Evolutionary conservation across 2,329 filamentous ascomycete species (phyloP), one percentile per base, ranked within the genome.

Genomic region (Colletotrichum sp.): DNA sequence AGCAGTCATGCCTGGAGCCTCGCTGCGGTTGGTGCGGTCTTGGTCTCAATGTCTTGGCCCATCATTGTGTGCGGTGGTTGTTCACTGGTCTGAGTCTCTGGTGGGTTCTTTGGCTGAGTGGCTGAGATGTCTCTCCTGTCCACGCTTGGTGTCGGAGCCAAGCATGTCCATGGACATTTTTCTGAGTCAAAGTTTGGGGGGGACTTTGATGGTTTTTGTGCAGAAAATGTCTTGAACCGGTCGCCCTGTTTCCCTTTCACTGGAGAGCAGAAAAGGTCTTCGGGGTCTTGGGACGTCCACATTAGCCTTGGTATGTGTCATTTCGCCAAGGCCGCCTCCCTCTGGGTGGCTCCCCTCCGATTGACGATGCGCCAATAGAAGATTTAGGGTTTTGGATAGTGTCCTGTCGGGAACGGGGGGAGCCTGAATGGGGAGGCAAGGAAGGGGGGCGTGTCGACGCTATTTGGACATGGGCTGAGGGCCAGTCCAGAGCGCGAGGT

Each of bases 271-370:
- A n/a, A 18, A n/a, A 18, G 9, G 28, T 30, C 59, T 62, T 30
- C 26, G 59, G 44, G 71, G 67, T 57, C 59, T 74, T 70, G 71
- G 71, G 44, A 39, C 71, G 59, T 65, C 71, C 32, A 34, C 59
- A 34, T 65, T 44, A 49, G 67, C 60, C 60, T 71, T 74, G 67
- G 72, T 62, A 75, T 66, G 67, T 75, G 68, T 71, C 49, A 75
- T 66, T 66, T 60, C 60, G 68, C 72, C 72, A 75, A 75, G 72
- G n/a, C 68, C 28, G 36, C 52, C 66, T 52, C 52, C 52, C 16
- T 55, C 18, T 21, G 5, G 10, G 21, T 52, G 24, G 36, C 16
- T 32, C 39, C 34, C 9, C 16, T 32, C n/a, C 71, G 57, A 69
- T 55, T 32, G 67, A 28, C 55, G 24, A 59, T 59, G 67, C 71